Base-by-base conservation (phyloP, 1,139 yeast genomes). In the Saccharomyces hybrid region DNA sequence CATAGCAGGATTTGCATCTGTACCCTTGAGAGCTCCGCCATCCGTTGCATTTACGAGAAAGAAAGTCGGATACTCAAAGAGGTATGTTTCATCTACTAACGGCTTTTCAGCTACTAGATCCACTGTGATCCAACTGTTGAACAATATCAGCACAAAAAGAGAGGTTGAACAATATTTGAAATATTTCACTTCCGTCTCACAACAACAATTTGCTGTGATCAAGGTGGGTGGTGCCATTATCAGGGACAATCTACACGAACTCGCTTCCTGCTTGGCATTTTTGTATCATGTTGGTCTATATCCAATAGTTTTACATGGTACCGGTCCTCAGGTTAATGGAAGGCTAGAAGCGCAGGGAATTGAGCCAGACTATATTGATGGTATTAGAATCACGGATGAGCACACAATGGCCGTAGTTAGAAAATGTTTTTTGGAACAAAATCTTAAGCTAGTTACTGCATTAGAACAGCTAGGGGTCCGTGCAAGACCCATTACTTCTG, bases 161-260 rank as follows among this genome's bases (percentile, higher is more conserved):
- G 99, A 93, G 73, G 99, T 93, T 49, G 99, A 93, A 71, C 99
- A 93, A 73, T 93, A 93, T 72, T 80, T 93, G 68, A 91, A 91
- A 70, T 91, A 91, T 73, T 93, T 93, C 77, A 91, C 99, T 1
- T 89, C 97, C 32, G 98, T 93, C 28, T 84, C 89, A 11, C 90
- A 88, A 62, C 99, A 93, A 71, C 98, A 93, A 70, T 93, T 93
- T 68, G 99, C 99, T 11, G 97, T 93, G 51, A 93, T 93, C 73
- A 93, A 93, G 73, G 99, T 93, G 46, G 99, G 99, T 47, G 99
- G 99, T 62, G 99, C 99, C 47, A 91, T 95, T 66, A 93, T 93
- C 70, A 91, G 98, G 51, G 96, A 93, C 66, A 95, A 91, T 65
- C 76, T 95, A 60, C 87, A 90, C 13, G 96, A 93, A 72, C 77